phyloP scores from a whole-genome alignment of 164 flowering plant genomes.

The Aristolochia californica region DNA sequence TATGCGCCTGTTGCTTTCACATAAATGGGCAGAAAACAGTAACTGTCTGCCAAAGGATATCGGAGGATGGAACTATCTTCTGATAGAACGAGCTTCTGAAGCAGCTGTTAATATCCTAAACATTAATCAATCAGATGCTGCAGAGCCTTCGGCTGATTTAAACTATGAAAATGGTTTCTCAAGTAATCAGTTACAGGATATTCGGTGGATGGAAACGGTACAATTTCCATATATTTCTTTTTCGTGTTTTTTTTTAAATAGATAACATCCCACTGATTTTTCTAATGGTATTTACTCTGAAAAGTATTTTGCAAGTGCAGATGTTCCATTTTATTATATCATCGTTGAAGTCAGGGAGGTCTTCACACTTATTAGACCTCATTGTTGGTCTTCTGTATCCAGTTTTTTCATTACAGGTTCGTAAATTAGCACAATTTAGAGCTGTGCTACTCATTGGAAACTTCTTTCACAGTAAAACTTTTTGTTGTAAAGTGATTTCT shows the following conservation, averaged over 20 bases:
- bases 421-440: constrained; percentile 4
- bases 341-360: constrained; percentile 86
- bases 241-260: neutral
- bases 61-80: constrained; percentile 44
- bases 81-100: constrained; percentile 54
- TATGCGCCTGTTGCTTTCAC: constrained; percentile 42
- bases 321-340: constrained; percentile 82
- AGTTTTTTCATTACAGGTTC: constrained; percentile 79
- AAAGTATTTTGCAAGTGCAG: constrained; percentile 26
- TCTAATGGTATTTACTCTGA: neutral
- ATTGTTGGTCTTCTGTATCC: constrained; percentile 78
- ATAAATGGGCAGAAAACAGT: constrained; percentile 17
- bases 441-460: no score
- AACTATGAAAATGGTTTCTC: constrained; percentile 27
- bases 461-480: neutral
- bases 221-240: constrained; percentile 4
- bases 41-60: constrained; percentile 13
- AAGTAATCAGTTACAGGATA: constrained; percentile 41
- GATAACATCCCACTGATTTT: neutral
- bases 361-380: constrained; percentile 60
- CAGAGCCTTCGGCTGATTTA: constrained; percentile 21
- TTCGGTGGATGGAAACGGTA: constrained; percentile 99
- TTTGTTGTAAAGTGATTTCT: neutral
- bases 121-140: constrained; percentile 31
- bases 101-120: constrained; percentile 50